Conservation (phyloP, 805 yeast genomes). For the Wickerhamiella azyma region DNA sequence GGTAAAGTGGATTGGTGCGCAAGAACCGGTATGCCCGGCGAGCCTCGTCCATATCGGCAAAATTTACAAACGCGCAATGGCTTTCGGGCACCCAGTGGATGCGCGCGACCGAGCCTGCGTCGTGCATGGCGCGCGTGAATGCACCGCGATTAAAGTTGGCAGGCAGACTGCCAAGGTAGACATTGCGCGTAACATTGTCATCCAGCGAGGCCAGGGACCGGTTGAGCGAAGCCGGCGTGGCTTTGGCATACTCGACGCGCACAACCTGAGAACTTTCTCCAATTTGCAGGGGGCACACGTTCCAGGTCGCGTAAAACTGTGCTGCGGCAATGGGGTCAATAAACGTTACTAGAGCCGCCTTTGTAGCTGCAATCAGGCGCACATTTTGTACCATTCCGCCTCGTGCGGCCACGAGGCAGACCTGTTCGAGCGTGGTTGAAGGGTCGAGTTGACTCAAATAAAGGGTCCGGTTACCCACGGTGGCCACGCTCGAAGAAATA, state of each 20-base stretch:
- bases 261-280: conserved; percentile 45
- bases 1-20: conserved; percentile 49
- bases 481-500: conserved; percentile 88
- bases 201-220: conserved; percentile 69
- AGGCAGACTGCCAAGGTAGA: conserved; percentile 66
- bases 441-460: conserved; percentile 84
- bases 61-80: conserved; percentile 83
- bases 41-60: conserved; percentile 81
- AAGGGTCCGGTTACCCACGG: conserved; percentile 86
- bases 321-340: conserved; percentile 97
- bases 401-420: conserved; percentile 78
- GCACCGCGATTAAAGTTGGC: conserved; percentile 36
- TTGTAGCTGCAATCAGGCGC: conserved; percentile 68
- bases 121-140: conserved; percentile 57
- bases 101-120: conserved; percentile 90
- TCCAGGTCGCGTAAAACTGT: conserved; percentile 89
- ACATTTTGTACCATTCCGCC: conserved; percentile 86
- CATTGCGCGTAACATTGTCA: conserved; percentile 87
- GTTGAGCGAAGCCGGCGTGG: conserved; percentile 76
- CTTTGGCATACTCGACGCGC: conserved; percentile 96
- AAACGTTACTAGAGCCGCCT: conserved; percentile 87
- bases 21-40: conserved; percentile 87
- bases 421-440: conserved; percentile 78
- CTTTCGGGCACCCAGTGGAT: conserved; percentile 74
- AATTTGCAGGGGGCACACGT: conserved; percentile 55